These are phyloP conservation scores for Russula olivacea DNA, from an alignment of 768 basidiomycete genomes.

Conservation along the genomic window DNA sequence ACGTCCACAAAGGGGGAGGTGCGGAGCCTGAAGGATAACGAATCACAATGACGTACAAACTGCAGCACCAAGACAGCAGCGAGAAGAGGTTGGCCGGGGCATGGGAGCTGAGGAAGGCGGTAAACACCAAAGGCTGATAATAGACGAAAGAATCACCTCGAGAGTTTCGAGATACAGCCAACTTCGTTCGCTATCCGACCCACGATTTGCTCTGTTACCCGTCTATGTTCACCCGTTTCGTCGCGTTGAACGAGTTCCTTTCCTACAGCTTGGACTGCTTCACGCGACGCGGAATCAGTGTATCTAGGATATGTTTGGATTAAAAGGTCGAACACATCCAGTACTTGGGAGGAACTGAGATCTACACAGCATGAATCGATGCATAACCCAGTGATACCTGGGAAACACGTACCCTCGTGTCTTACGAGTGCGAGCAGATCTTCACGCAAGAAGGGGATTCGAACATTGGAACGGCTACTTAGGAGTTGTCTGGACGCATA, in stretches of 20 bases:
- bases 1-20: conserved; percentile 44
- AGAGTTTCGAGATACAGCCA: conserved; percentile 47
- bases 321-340: conserved; percentile 69
- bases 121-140: not conserved
- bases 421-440: conserved; percentile 52
- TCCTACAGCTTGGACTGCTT: conserved; percentile 63
- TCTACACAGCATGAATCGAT: conserved; percentile 38
- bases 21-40: conserved; percentile 41
- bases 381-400: not conserved
- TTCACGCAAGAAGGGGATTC: conserved; percentile 57
- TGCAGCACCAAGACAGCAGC: conserved; percentile 66
- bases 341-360: conserved; percentile 49
- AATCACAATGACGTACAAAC: conserved; percentile 51
- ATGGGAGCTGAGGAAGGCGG: conserved; percentile 27
- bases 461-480: conserved; percentile 46
- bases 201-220: conserved; percentile 63
- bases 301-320: conserved; percentile 77
- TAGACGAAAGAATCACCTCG: conserved; percentile 44
- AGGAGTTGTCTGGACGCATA: conserved; percentile 48
- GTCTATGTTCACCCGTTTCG: conserved; percentile 45
- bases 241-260: conserved; percentile 61
- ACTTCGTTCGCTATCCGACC: conserved; percentile 74
- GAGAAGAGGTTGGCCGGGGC: conserved; percentile 60
- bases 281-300: conserved; percentile 61
- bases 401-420: conserved; percentile 47